Percentiles rank a stretch among this genome's conserved stretches.
Conservation (phyloP, 2,329 filamentous ascomycete genomes). For the Xylaria sp. region DNA sequence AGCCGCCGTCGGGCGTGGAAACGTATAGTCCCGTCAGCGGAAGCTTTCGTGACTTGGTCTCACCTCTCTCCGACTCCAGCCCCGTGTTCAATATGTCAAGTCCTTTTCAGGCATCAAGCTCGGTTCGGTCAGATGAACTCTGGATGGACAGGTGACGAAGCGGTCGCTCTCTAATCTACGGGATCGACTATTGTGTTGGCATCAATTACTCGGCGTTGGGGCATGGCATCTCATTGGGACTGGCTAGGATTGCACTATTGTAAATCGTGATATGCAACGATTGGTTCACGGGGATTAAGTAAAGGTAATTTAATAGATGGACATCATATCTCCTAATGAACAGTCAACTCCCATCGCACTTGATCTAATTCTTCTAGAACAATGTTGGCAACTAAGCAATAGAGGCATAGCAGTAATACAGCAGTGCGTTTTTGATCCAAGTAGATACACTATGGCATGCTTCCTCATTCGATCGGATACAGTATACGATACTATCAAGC, state of each 20-base stretch:
- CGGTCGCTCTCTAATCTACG: background rate
- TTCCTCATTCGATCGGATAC: background rate
- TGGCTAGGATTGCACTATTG: background rate
- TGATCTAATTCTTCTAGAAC: conserved; percentile 12
- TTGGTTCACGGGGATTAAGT: background rate
- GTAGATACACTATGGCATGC: background rate
- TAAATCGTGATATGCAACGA: background rate
- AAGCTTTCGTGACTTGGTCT: conserved; percentile 46
- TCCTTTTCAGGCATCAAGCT: conserved; percentile 50
- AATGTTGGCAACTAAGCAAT: background rate
- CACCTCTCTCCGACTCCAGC: conserved; percentile 51
- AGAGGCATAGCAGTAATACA: background rate
- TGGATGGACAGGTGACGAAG: conserved; percentile 45
- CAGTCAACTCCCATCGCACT: background rate
- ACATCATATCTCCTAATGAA: background rate
- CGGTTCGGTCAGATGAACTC: conserved; percentile 56
- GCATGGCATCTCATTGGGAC: conserved; percentile 4
- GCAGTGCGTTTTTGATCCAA: background rate
- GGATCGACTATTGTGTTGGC: background rate
- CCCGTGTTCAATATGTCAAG: conserved; percentile 36
- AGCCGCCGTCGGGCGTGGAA: conserved; percentile 38
- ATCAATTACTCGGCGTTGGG: conserved; percentile 11
- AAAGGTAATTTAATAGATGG: conserved; percentile 6
- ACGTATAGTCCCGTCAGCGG: conserved; percentile 33
- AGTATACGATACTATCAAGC: background rate